A percentile compares a stretch with the other conserved stretches of the same genome.
Evolutionary conservation across 345 rosid species (phyloP).

Genomic region (Gynandropsis gynandra): DNA sequence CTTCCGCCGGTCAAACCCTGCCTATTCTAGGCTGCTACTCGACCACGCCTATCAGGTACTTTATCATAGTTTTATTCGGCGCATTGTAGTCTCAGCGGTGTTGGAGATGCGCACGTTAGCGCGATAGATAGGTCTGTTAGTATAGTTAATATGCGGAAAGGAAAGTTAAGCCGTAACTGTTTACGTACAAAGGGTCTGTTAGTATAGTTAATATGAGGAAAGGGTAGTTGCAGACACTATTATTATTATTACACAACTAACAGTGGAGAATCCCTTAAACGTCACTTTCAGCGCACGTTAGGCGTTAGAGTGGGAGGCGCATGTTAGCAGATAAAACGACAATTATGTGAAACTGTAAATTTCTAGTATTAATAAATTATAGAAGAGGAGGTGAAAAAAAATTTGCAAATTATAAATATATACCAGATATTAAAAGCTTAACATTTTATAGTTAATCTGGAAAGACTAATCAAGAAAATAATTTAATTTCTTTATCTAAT

Average conservation of each 20-base stretch:
- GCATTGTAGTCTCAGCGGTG: neutral
- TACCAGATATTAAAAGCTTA: conserved; percentile 4
- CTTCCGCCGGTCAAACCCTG: conserved; percentile 64
- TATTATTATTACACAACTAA: conserved; percentile 14
- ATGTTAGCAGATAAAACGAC: conserved; percentile 17
- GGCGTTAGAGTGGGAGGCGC: conserved; percentile 17
- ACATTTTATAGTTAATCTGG: too few species aligned
- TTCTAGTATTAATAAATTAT: too few species aligned
- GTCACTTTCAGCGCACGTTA: conserved; percentile 27
- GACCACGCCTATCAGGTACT: conserved; percentile 78
- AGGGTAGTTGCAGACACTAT: conserved; percentile 20
- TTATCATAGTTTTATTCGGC: neutral
- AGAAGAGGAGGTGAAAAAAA: too few species aligned
- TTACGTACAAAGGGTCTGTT: neutral
- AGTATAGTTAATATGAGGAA: conserved; percentile 2
- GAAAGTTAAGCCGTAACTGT: conserved; percentile 36
- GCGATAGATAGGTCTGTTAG: neutral
- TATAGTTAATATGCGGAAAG: neutral
- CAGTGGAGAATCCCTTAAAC: conserved; percentile 15
- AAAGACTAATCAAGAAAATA: too few species aligned
- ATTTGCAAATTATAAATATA: too few species aligned
- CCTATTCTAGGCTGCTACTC: conserved; percentile 69
- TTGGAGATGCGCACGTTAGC: conserved; percentile 7
- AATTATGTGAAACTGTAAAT: neutral
- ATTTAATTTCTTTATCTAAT: too few species aligned